phyloP scores from a whole-genome alignment of 257 asterid genomes.

The Datura wrightii region DNA sequence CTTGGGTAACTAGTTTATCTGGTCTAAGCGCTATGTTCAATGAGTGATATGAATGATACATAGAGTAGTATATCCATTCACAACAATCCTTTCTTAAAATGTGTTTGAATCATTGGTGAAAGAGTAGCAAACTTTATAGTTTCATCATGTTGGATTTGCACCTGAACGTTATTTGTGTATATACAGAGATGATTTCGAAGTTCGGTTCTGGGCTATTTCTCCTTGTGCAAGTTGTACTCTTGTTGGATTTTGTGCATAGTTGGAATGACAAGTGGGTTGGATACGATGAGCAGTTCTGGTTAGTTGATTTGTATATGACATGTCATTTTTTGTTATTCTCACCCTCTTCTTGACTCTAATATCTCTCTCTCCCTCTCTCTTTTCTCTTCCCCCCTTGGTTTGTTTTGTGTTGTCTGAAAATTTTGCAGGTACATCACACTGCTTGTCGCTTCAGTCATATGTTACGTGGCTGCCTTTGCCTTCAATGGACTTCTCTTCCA shows the following conservation, averaged over 20 bases:
- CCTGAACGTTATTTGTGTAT: constrained; percentile 15
- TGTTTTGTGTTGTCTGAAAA: neutral
- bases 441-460: constrained; percentile 80
- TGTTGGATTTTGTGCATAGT: constrained; percentile 84
- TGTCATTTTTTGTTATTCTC: neutral
- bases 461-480: constrained; percentile 75
- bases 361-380: neutral
- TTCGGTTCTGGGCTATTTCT: constrained; percentile 91
- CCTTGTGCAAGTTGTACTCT: constrained; percentile 88
- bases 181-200: constrained; percentile 81
- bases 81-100: neutral
- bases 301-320: constrained; percentile 33
- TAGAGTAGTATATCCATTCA: neutral
- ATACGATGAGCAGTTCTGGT: constrained; percentile 89
- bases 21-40: neutral
- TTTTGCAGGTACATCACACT: constrained; percentile 74
- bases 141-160: constrained; percentile 10
- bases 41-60: neutral
- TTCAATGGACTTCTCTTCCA: constrained; percentile 84
- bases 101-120: neutral
- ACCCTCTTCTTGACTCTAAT: too few species aligned
- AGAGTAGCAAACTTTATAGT: neutral
- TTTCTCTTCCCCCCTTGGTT: neutral
- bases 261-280: constrained; percentile 98
- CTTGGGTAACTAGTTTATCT: neutral